These are phyloP conservation scores for Suillus brevipes DNA, from an alignment of 768 basidiomycete species.

Conservation along the genomic window DNA sequence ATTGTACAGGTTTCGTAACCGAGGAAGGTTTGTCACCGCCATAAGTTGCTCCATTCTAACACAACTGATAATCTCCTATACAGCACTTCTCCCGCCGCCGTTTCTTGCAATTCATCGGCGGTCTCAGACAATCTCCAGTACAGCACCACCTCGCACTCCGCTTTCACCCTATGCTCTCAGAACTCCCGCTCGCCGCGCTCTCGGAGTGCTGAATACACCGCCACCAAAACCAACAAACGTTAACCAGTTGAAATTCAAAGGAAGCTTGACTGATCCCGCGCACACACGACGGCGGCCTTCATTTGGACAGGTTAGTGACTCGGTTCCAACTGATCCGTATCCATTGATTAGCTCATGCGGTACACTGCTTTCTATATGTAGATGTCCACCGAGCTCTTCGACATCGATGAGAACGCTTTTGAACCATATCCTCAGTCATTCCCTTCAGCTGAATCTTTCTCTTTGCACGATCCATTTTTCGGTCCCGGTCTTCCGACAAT, in stretches of 20 bases:
- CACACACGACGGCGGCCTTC: slow-evolving; percentile 43
- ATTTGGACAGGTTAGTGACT: slow-evolving; percentile 40
- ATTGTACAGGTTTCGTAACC: slow-evolving; percentile 46
- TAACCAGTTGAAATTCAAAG: slow-evolving; percentile 61
- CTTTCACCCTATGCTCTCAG: slow-evolving; percentile 26
- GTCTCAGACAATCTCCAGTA: slow-evolving; percentile 59
- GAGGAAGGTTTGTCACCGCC: slow-evolving; percentile 47
- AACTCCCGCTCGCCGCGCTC: slow-evolving; percentile 37
- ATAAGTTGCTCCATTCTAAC: slow-evolving; percentile 17
- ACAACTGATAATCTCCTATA: slow-evolving; percentile 20
- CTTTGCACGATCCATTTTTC: slow-evolving; percentile 47
- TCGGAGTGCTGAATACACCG: slow-evolving; percentile 51
- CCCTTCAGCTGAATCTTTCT: slow-evolving; percentile 35
- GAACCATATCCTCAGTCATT: slow-evolving; percentile 47
- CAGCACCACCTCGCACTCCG: slow-evolving; percentile 36
- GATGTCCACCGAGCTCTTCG: slow-evolving; percentile 61
- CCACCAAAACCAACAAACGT: slow-evolving; percentile 62
- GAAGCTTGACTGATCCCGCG: slow-evolving; percentile 72
- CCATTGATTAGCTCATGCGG: slow-evolving; percentile 21
- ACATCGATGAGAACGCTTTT: slow-evolving; percentile 73
- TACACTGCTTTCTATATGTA: slow-evolving; percentile 20
- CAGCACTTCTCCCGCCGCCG: slow-evolving; percentile 59
- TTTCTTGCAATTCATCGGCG: slow-evolving; percentile 56
- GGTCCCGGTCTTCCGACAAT: slow-evolving; percentile 34
- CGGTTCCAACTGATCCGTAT: slow-evolving; percentile 8